A percentile compares a stretch with the other conserved stretches of the same genome.
These are phyloP conservation scores for Umbelopsis sp. DNA, from an alignment of 192 early-diverging fungal species.

Conservation along the genomic window DNA sequence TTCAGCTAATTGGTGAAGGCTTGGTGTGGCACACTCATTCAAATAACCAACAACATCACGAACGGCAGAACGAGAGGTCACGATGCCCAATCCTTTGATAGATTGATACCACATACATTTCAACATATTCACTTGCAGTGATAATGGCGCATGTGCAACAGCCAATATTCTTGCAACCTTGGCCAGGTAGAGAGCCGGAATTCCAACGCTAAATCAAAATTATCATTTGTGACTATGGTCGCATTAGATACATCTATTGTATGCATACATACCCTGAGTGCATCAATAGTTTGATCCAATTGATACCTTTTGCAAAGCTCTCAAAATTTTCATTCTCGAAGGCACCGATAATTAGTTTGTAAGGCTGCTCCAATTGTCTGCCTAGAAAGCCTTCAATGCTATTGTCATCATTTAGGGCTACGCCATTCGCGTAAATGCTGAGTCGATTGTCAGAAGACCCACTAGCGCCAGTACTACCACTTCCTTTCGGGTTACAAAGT, in stretches of 20 bases:
- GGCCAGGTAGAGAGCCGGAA: conserved; percentile 33
- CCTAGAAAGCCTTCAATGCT: neutral
- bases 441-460: neutral
- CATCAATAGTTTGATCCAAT: conserved; percentile 39
- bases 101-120: conserved; percentile 47
- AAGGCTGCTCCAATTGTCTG: conserved; percentile 1
- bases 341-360: conserved; percentile 19
- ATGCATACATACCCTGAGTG: conserved; percentile 36
- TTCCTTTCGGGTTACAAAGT: neutral
- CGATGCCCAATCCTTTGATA: conserved; percentile 26
- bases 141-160: conserved; percentile 20
- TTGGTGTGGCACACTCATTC: conserved; percentile 31
- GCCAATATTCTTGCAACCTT: conserved; percentile 34
- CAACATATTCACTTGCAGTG: conserved; percentile 28
- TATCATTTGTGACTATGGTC: neutral
- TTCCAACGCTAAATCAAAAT: conserved; percentile 32
- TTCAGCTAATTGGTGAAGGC: neutral
- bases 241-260: neutral
- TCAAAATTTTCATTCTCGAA: conserved; percentile 29
- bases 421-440: neutral
- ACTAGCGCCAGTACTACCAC: neutral
- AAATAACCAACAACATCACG: conserved; percentile 36
- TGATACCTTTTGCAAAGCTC: conserved; percentile 34
- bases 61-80: conserved; percentile 29
- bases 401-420: neutral